These are phyloP conservation scores for Aspergillus carlsbadensis DNA, from an alignment of 495 filamentous ascomycete species.

Conservation along the genomic window DNA sequence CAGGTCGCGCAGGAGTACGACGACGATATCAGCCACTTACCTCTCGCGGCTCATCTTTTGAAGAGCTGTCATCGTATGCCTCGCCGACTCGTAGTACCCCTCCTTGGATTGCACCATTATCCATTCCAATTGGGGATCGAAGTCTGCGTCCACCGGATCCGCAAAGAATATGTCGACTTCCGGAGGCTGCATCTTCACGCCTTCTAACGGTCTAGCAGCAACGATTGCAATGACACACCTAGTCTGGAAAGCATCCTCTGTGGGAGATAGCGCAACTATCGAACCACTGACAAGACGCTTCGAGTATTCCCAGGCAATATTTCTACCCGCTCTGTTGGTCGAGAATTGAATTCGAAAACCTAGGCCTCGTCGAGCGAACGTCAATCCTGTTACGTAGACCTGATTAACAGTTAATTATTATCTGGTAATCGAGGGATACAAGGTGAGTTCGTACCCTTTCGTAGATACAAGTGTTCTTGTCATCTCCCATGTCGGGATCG, in stretches of 20 bases:
- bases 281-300: constrained; percentile 68
- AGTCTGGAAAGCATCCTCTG: constrained; percentile 59
- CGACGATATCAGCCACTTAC: constrained; percentile 38
- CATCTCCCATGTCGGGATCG: constrained; percentile 50
- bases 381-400: constrained; percentile 66
- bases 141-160: constrained; percentile 53
- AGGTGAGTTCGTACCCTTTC: constrained; percentile 54
- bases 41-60: constrained; percentile 65
- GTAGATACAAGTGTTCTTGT: constrained; percentile 63
- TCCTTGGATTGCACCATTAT: constrained; percentile 73
- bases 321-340: constrained; percentile 59
- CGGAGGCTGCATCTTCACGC: constrained; percentile 62
- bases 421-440: background rate
- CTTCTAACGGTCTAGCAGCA: constrained; percentile 64
- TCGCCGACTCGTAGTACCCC: constrained; percentile 72
- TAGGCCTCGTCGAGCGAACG: constrained; percentile 61
- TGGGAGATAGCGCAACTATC: constrained; percentile 68
- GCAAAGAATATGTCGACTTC: constrained; percentile 78
- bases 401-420: constrained; percentile 24
- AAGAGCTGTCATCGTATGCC: constrained; percentile 70
- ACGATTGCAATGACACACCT: constrained; percentile 72
- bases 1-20: constrained; percentile 16
- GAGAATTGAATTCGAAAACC: constrained; percentile 72
- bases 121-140: constrained; percentile 71
- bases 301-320: constrained; percentile 75